Conservation (phyloP, 179 eudicot genomes). For the Corrigiola litoralis region DNA sequence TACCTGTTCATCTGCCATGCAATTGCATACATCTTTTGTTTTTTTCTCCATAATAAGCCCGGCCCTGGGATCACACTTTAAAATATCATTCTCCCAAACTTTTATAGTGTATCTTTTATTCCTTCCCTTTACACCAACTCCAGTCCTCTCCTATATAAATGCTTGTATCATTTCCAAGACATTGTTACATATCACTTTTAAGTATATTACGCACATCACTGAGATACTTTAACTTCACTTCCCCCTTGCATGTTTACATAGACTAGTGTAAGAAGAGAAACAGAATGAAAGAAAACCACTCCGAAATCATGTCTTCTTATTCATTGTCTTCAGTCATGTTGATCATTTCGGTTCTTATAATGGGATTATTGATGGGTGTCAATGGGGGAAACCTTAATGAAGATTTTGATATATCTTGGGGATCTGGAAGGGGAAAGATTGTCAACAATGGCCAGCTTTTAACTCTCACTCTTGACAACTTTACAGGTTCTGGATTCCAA, state of each 20-base stretch:
- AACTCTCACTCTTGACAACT: conserved; percentile 24
- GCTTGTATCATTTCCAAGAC: neutral
- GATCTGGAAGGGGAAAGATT: conserved; percentile 27
- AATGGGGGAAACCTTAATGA: conserved; percentile 15
- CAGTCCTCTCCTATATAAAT: conserved; percentile 14
- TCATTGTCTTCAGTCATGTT: neutral
- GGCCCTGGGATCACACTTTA: neutral
- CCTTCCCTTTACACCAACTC: neutral
- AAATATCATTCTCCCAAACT: neutral
- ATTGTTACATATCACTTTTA: conserved; percentile 5
- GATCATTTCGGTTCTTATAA: neutral
- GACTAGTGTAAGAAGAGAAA: neutral
- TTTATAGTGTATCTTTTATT: neutral
- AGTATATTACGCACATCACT: conserved; percentile 7
- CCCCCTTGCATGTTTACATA: neutral
- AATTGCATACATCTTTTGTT: neutral
- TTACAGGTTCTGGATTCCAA: conserved; percentile 29
- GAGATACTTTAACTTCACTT: neutral
- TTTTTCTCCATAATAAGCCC: neutral
- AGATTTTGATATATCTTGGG: conserved; percentile 31
- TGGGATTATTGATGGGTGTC: neutral
- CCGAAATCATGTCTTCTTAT: neutral
- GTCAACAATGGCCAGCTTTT: conserved; percentile 25
- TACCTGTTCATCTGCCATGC: conserved; percentile 10
- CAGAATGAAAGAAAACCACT: neutral